Base-by-base conservation (phyloP, 129 eudicot species). In the Pulicaria dysenterica region DNA sequence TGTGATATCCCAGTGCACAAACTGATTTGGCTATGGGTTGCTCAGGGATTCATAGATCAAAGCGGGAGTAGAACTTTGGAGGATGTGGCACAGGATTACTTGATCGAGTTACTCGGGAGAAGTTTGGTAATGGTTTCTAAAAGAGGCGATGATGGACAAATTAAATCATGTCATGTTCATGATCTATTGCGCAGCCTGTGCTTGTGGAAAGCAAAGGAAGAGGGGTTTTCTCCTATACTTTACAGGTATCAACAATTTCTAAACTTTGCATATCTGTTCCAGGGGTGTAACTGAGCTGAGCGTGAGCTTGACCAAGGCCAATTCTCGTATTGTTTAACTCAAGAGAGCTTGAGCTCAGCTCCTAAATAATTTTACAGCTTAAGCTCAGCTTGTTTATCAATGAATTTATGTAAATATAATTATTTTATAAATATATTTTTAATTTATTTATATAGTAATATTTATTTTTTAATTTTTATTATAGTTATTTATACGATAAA, bases 151-250 rank as follows among this genome's bases (percentile, higher is more conserved):
- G 58, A 66, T 67, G 79, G 80, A 47, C 72, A 76, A 36, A 56
- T 82, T 39, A 82, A 77, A 72, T 46, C 76, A 42, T 82, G 86
- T 60, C 76, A 67, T 49, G 73, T 82, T 56, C 86, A 82, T 59
- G 82, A 77, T 49, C 68, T 82, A 7, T 45, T 79, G 58, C 76
- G 59, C 34, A 70, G 77, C 40, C 34, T 79, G 31, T 79, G 83
- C 64, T 19, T 64, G 60, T 46, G 62, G 73, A 73, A 79, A 73
- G 79, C 83, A 19, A 58, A 39, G 41, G 79, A 79, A 43, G 73
- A 64, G 51, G 59, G 24, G 31, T 79, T 75, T 46, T 75, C 73
- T 55, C 74, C 66, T 55, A 31, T 65, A 36, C 9, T 9, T 5
- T 65, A 66, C 67, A 75, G 80, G 73, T 75, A 55, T 51, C 6